Evolutionary conservation across 2,329 filamentous ascomycete genomes (phyloP).

Genomic region (Epichloe coenophiala): DNA sequence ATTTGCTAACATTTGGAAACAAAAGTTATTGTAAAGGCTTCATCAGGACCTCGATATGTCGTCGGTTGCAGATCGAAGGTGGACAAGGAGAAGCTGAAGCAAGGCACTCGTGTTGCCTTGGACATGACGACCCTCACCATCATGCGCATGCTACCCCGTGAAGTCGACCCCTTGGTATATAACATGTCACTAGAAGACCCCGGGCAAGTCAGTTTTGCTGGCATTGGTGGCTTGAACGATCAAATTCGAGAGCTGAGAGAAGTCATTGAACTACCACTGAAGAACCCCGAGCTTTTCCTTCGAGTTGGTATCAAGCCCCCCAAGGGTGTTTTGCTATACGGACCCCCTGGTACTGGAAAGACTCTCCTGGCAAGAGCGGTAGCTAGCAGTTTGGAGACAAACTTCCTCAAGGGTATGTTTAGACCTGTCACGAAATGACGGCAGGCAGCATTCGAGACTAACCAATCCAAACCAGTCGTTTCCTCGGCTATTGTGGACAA

Average conservation of each 20-base stretch:
- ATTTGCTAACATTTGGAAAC: constrained; percentile 3
- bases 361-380: constrained; percentile 89
- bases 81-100: constrained; percentile 93
- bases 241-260: constrained; percentile 95
- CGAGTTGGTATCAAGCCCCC: constrained; percentile 97
- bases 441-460: constrained; percentile 6
- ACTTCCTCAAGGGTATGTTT: constrained; percentile 80
- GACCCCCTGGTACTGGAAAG: constrained; percentile 96
- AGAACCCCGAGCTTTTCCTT: constrained; percentile 96
- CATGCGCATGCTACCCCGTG: constrained; percentile 97
- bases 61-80: constrained; percentile 98
- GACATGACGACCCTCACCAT: constrained; percentile 99
- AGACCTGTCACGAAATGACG: neutral
- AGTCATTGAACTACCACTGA: constrained; percentile 93
- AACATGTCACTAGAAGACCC: constrained; percentile 99
- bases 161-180: constrained; percentile 97
- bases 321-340: constrained; percentile 92
- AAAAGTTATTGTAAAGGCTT: constrained; percentile 94
- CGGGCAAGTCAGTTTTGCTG: constrained; percentile 92
- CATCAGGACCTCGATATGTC: constrained; percentile 91
- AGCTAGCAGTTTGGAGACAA: constrained; percentile 91
- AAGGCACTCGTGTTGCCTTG: constrained; percentile 91
- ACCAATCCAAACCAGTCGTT: constrained; percentile 49
- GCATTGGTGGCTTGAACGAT: constrained; percentile 94
- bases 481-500: constrained; percentile 99